These are phyloP conservation scores for Dothideomycetidae sp. DNA, from an alignment of 2,329 filamentous ascomycete genomes.

Conservation along the genomic window DNA sequence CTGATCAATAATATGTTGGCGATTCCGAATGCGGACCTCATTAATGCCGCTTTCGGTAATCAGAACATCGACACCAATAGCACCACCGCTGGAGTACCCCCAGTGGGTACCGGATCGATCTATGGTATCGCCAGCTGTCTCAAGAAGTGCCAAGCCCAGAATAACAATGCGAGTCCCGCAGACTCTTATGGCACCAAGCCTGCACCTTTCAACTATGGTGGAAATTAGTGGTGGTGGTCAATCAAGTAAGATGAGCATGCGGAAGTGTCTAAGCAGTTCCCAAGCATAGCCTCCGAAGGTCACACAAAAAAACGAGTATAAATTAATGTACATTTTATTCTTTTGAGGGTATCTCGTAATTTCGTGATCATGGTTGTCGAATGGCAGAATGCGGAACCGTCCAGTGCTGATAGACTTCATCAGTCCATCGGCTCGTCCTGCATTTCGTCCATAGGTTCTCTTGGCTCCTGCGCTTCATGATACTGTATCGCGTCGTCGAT, in stretches of 20 bases:
- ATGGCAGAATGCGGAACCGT: too few relatives aligned
- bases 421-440: slow-evolving; percentile 39
- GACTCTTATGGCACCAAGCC: background rate
- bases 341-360: too few relatives aligned
- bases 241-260: too few relatives aligned
- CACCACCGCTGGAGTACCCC: slow-evolving; percentile 22
- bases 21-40: slow-evolving; percentile 25
- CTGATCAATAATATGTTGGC: slow-evolving; percentile 31
- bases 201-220: background rate
- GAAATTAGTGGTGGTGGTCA: background rate
- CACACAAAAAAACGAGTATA: too few relatives aligned
- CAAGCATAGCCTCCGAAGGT: too few relatives aligned
- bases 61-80: slow-evolving; percentile 20
- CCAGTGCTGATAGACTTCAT: too few relatives aligned
- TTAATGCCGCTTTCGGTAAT: slow-evolving; percentile 31
- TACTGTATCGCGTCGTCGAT: slow-evolving; percentile 91
- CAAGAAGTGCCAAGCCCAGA: slow-evolving; percentile 19
- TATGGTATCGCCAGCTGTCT: slow-evolving; percentile 29
- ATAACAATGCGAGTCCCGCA: background rate
- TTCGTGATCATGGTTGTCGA: too few relatives aligned
- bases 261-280: too few relatives aligned
- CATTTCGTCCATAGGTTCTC: slow-evolving; percentile 49
- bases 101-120: slow-evolving; percentile 30
- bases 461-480: slow-evolving; percentile 84
- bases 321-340: too few relatives aligned